Percentiles rank a stretch among this genome's conserved stretches.
phyloP scores from a whole-genome alignment of 306 rosid species.

The Lathyrus sativus region DNA sequence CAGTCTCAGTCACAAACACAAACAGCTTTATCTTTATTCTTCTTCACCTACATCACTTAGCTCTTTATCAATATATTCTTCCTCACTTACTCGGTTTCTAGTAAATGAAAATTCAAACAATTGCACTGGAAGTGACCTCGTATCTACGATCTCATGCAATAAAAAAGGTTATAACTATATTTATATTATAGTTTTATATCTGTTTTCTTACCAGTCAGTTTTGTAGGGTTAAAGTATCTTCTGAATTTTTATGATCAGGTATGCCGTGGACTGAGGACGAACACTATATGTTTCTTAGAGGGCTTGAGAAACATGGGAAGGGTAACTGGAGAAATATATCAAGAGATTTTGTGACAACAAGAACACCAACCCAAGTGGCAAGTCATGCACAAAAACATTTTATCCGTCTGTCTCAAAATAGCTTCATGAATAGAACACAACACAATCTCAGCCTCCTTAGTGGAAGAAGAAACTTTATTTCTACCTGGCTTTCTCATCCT shows the following conservation, averaged over 20 bases:
- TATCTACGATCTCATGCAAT: slow-evolving; percentile 47
- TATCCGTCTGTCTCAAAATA: slow-evolving; percentile 49
- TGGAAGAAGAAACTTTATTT: slow-evolving; percentile 4
- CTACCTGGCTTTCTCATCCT: background rate
- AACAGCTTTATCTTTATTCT: slow-evolving; percentile 27
- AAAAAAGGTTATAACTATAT: slow-evolving; percentile 57
- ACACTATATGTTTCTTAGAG: slow-evolving; percentile 65
- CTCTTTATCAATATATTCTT: slow-evolving; percentile 29
- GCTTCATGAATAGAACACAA: slow-evolving; percentile 52
- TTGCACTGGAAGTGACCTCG: slow-evolving; percentile 42
- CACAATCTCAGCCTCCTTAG: slow-evolving; percentile 53
- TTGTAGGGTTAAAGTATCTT: background rate
- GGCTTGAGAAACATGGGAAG: slow-evolving; percentile 80
- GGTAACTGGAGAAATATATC: slow-evolving; percentile 97
- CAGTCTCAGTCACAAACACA: slow-evolving; percentile 30
- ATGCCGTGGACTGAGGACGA: slow-evolving; percentile 90
- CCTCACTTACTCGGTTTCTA: slow-evolving; percentile 37
- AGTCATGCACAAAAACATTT: slow-evolving; percentile 91
- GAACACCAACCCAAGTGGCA: slow-evolving; percentile 90
- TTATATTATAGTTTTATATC: background rate
- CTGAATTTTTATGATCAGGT: slow-evolving; percentile 45
- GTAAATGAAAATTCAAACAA: slow-evolving; percentile 41
- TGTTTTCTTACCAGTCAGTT: background rate
- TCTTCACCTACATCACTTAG: slow-evolving; percentile 10
- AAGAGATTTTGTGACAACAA: slow-evolving; percentile 67